Base-by-base conservation (phyloP, 2,329 filamentous ascomycete species). In the Periconia digitata region DNA sequence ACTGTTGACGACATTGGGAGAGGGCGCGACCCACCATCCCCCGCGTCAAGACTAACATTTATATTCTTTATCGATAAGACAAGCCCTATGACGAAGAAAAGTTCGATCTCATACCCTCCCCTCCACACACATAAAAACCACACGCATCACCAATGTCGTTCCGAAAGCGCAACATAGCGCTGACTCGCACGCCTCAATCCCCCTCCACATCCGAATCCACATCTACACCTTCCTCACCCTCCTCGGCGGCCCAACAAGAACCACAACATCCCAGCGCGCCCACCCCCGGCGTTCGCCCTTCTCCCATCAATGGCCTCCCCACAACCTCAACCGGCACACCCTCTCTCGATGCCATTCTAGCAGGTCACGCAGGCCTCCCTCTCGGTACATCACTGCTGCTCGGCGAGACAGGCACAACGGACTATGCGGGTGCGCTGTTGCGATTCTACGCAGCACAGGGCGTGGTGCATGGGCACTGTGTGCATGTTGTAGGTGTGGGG, bases 381-480 rank as follows among this genome's bases (percentile, higher is more conserved):
- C 78, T 97, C 6, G 94, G 94, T 0, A 90, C 84, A 16, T 89
- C 85, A 0, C 66, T 97, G 1, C 74, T 99, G 5, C 76, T 96
- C 24, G 89, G 92, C 66, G 94, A 99, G 64, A 87, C 85, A 48
- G 92, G 92, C 0, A 96, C 92, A 1, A 99, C 94, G 0, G 94
- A 99, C 69, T 99, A 95, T 74, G 85, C 89, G 0, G 90, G 92
- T 2, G 83, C 89, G 21, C 74, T 97, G 49, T 73, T 96, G 38
- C 83, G 89, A 46, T 96, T 94, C 69, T 99, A 90, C 73, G 92
- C 91, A 1, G 92, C 92, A 0, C 92, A 99, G 72, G 94, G 94
- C 2, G 82, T 97, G 3, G 83, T 95, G 6, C 94, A 99, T 66
- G 91, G 90, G 1, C 94, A 99, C 64, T 82, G 85, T 48, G 83